Conservation (phyloP, 2,329 filamentous ascomycete genomes). For the Oidium heveae region DNA sequence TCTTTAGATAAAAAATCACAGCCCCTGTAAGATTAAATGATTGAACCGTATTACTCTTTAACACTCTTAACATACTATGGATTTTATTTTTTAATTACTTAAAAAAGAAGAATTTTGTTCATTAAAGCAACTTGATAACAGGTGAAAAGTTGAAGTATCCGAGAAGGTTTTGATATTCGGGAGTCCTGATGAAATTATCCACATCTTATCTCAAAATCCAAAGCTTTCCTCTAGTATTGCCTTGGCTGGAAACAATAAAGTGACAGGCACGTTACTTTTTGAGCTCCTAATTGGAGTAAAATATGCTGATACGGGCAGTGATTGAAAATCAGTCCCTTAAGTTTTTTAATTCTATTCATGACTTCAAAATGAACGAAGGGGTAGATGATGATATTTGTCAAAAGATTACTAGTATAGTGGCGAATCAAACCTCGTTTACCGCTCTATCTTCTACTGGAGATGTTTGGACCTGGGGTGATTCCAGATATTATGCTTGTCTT, state of each 20-base stretch:
- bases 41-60: not conserved
- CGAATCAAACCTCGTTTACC: constrained; percentile 17
- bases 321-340: constrained; percentile 1
- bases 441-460: constrained; percentile 15
- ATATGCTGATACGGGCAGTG: not conserved
- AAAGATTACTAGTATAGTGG: constrained; percentile 9
- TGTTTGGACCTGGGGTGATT: constrained; percentile 27
- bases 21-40: not conserved
- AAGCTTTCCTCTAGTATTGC: constrained; percentile 11
- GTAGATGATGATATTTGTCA: not conserved
- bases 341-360: constrained; percentile 6
- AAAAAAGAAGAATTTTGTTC: no score
- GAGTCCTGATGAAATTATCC: constrained; percentile 7
- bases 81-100: not conserved
- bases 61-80: not conserved
- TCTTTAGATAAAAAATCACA: not conserved
- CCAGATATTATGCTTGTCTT: constrained; percentile 29
- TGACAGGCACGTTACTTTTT: constrained; percentile 3
- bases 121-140: not conserved
- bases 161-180: constrained; percentile 7
- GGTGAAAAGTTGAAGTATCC: not conserved
- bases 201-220: constrained; percentile 6
- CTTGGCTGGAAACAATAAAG: constrained; percentile 15
- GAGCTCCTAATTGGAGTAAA: not conserved
- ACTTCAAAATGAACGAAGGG: constrained; percentile 2